Conservation (phyloP, 1,284 basidiomycete species). For the Ustilago cynodontis region DNA sequence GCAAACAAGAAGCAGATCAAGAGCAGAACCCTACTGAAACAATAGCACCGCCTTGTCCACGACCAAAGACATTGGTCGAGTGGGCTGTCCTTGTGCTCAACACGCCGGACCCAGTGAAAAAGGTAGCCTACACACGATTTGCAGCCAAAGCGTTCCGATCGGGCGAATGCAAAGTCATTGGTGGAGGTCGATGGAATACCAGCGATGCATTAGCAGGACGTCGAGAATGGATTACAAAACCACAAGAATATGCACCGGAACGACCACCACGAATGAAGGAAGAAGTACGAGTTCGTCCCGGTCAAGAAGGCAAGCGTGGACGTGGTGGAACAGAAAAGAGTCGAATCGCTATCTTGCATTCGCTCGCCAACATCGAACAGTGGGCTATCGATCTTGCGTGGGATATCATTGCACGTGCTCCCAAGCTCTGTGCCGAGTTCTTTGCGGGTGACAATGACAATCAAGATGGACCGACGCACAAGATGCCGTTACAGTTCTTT, state of each 20-base stretch:
- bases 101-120: conserved; percentile 78
- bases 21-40: neutral
- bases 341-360: conserved; percentile 81
- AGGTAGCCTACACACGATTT: conserved; percentile 79
- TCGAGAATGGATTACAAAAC: conserved; percentile 44
- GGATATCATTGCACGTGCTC: conserved; percentile 78
- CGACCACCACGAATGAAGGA: conserved; percentile 75
- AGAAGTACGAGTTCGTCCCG: conserved; percentile 76
- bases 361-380: conserved; percentile 89
- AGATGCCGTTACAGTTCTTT: conserved; percentile 67
- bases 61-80: conserved; percentile 75
- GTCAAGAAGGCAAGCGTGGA: conserved; percentile 76
- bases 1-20: neutral
- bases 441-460: conserved; percentile 26
- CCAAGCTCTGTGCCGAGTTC: conserved; percentile 54
- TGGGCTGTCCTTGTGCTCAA: conserved; percentile 83
- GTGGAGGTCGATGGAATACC: conserved; percentile 68
- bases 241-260: conserved; percentile 74
- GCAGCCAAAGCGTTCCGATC: conserved; percentile 79
- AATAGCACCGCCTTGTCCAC: conserved; percentile 45
- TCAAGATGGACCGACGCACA: conserved; percentile 26
- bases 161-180: conserved; percentile 78
- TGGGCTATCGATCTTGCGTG: conserved; percentile 77
- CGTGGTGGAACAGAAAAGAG: conserved; percentile 76
- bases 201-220: conserved; percentile 14